Percentiles rank a stretch among this genome's conserved stretches.
Conservation (phyloP, 495 filamentous ascomycete genomes). For the Hyaloscypha bicolor region DNA sequence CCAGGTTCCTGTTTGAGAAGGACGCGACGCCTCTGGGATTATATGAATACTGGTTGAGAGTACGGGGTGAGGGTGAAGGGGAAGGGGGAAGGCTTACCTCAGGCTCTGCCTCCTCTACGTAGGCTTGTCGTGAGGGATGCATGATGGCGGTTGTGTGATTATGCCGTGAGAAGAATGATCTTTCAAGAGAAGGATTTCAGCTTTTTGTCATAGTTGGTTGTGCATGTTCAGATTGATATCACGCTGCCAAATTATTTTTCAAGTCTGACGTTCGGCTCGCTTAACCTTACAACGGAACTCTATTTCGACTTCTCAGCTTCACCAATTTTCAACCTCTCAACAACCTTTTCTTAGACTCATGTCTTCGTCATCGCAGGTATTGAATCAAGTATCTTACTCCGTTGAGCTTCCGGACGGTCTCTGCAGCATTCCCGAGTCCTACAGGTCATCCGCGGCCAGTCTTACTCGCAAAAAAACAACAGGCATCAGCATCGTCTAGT, state of each 20-base stretch:
- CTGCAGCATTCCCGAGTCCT: not conserved
- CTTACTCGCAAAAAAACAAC: not conserved
- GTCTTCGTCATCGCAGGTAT: not conserved
- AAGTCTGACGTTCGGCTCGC: not conserved
- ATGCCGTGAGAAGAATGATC: not conserved
- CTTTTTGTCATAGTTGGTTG: not conserved
- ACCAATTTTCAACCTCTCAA: not conserved
- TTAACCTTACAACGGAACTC: not conserved
- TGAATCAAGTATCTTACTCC: not conserved
- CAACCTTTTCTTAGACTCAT: not conserved
- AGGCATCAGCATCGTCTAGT: not conserved
- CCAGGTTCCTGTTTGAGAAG: constrained; percentile 16
- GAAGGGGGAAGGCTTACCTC: constrained; percentile 59
- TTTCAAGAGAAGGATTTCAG: not conserved
- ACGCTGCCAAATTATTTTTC: not conserved
- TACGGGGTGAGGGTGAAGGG: constrained; percentile 23
- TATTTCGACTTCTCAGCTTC: not conserved
- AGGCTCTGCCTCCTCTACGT: constrained; percentile 79
- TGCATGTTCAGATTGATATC: not conserved
- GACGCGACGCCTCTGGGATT: constrained; percentile 28
- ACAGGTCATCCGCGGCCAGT: no score
- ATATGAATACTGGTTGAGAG: constrained; percentile 37
- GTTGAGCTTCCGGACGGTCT: not conserved
- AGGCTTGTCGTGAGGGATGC: constrained; percentile 92
- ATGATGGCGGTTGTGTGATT: constrained; percentile 43